Percentiles rank a stretch among this genome's conserved stretches.
These are phyloP conservation scores for Pythium aquatile DNA, from an alignment of 352 stramenopile genomes.

Conservation along the genomic window DNA sequence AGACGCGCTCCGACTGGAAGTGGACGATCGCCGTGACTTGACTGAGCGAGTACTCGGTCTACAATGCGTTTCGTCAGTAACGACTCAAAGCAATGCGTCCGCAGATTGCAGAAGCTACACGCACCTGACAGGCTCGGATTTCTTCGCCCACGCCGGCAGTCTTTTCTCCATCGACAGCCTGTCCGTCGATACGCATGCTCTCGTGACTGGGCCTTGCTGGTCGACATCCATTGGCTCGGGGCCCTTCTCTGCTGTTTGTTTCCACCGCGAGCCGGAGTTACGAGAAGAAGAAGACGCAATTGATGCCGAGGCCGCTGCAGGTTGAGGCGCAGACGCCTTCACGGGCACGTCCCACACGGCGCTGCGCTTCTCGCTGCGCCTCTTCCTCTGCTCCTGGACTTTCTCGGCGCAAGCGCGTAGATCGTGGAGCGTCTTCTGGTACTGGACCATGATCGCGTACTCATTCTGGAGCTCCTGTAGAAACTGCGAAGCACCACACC, in stretches of 20 bases:
- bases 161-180: slow-evolving; percentile 22
- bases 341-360: slow-evolving; percentile 14
- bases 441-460: slow-evolving; percentile 46
- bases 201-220: slow-evolving; percentile 14
- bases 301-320: neutral
- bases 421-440: slow-evolving; percentile 42
- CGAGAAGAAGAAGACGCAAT: neutral
- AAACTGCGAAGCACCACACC: slow-evolving; percentile 19
- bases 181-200: neutral
- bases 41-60: slow-evolving; percentile 10
- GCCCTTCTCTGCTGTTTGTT: neutral
- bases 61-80: neutral
- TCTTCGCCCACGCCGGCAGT: slow-evolving; percentile 24
- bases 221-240: slow-evolving; percentile 28
- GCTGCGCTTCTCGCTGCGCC: neutral
- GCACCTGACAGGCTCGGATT: slow-evolving; percentile 14
- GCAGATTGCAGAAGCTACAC: neutral
- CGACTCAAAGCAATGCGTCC: neutral
- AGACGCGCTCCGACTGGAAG: slow-evolving; percentile 1
- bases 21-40: slow-evolving; percentile 5
- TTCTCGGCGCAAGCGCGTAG: slow-evolving; percentile 20
- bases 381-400: slow-evolving; percentile 21
- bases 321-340: neutral
- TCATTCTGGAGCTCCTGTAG: slow-evolving; percentile 51
- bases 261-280: slow-evolving; percentile 9